Percentiles rank a stretch among this genome's conserved stretches.
Conservation (phyloP, 192 early-diverging fungal species). For the Paraglomus occultum region DNA sequence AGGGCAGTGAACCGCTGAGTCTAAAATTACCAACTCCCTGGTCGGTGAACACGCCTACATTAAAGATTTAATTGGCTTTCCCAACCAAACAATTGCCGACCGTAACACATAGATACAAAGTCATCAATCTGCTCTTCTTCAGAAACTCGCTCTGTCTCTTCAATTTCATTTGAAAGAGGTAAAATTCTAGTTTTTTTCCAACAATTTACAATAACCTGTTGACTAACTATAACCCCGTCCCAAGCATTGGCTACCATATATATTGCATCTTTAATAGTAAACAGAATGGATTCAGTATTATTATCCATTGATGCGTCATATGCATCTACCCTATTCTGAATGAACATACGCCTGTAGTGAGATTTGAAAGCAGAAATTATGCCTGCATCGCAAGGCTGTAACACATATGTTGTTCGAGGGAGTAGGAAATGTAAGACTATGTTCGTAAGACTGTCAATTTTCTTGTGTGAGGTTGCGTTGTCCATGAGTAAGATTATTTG, state of each 20-base stretch:
- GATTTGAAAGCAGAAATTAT: neutral
- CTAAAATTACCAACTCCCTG: too few species aligned
- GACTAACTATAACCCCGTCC: neutral
- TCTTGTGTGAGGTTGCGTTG: neutral
- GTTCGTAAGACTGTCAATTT: neutral
- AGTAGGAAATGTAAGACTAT: neutral
- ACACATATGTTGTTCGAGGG: neutral
- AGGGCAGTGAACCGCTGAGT: too few species aligned
- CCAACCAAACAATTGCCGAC: too few species aligned
- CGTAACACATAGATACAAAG: too few species aligned
- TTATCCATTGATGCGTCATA: too few species aligned
- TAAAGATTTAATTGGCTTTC: too few species aligned
- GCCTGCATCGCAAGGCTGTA: conserved; percentile 11
- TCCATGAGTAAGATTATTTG: conserved; percentile 1
- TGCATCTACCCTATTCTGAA: neutral
- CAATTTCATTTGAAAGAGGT: neutral
- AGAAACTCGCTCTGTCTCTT: too few species aligned
- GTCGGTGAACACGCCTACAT: too few species aligned
- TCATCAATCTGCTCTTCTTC: too few species aligned
- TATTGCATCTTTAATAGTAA: neutral
- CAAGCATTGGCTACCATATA: conserved; percentile 3
- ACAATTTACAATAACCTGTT: conserved; percentile 6
- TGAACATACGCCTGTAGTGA: neutral
- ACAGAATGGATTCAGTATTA: too few species aligned
- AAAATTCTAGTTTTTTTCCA: conserved; percentile 3